Percentiles rank a stretch among this genome's conserved stretches.
Evolutionary conservation across 768 basidiomycete genomes (phyloP).

Genomic region (Obba rivulosa): DNA sequence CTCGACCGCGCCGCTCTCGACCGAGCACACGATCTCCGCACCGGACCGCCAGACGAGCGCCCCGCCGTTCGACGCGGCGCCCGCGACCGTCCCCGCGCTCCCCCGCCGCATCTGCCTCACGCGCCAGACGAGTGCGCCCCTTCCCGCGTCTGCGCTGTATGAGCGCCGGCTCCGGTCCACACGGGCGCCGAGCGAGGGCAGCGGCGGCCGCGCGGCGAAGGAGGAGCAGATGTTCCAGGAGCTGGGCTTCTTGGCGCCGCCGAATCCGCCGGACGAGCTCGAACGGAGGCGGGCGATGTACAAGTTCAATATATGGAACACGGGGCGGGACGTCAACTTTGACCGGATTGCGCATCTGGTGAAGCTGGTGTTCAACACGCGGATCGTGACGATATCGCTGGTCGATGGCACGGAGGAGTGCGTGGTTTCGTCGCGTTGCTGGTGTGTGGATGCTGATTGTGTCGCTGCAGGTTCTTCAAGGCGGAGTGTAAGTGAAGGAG

Average conservation of each 20-base stretch:
- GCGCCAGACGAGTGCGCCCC: conserved; percentile 61
- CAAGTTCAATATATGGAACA: conserved; percentile 91
- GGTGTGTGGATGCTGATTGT: background rate
- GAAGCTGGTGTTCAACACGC: conserved; percentile 89
- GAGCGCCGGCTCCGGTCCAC: conserved; percentile 24
- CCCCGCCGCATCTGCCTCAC: conserved; percentile 50
- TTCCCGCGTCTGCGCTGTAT: conserved; percentile 38
- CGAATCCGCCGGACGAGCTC: conserved; percentile 79
- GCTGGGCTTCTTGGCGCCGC: conserved; percentile 70
- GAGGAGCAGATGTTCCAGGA: conserved; percentile 65
- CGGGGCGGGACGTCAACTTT: conserved; percentile 82
- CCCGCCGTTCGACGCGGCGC: conserved; percentile 25
- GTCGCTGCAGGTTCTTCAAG: conserved; percentile 70
- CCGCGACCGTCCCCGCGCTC: conserved; percentile 40
- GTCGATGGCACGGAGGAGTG: conserved; percentile 80
- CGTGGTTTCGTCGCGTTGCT: background rate
- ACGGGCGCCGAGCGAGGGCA: conserved; percentile 18
- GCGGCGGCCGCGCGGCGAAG: conserved; percentile 46
- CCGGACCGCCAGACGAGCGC: conserved; percentile 21
- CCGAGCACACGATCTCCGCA: background rate
- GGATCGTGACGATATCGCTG: conserved; percentile 76
- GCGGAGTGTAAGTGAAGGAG: conserved; percentile 61
- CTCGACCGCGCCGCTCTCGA: background rate
- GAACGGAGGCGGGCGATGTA: conserved; percentile 82
- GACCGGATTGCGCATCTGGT: conserved; percentile 91